phyloP scores from a whole-genome alignment of 805 yeast genomes.

The Kodamaea fukazawae region DNA sequence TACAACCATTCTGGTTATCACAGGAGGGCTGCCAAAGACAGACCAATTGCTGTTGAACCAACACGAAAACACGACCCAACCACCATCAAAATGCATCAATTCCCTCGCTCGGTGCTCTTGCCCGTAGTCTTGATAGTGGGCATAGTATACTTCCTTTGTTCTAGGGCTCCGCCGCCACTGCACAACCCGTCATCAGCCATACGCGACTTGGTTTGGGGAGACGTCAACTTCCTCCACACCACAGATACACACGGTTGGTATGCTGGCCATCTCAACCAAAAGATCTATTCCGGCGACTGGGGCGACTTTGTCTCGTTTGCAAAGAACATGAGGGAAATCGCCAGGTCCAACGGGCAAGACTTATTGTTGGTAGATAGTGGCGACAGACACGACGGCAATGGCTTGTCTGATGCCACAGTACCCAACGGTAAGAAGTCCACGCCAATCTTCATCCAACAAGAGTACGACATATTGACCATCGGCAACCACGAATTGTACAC shows the following conservation, averaged over 20 bases:
- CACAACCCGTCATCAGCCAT: not conserved
- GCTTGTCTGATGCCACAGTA: conserved; percentile 72
- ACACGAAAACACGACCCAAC: too few species aligned
- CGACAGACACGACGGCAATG: conserved; percentile 94
- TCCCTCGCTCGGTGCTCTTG: too few species aligned
- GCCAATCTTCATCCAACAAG: conserved; percentile 57
- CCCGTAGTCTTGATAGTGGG: too few species aligned
- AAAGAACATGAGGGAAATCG: conserved; percentile 44
- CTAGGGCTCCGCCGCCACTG: not conserved
- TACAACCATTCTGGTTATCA: too few species aligned
- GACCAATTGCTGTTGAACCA: too few species aligned
- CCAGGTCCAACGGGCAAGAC: conserved; percentile 53
- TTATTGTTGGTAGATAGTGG: conserved; percentile 81
- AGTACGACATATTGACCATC: conserved; percentile 75
- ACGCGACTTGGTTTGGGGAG: conserved; percentile 63
- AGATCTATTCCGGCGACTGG: conserved; percentile 81
- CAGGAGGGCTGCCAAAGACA: too few species aligned
- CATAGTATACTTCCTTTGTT: not conserved
- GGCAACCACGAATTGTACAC: conserved; percentile 91
- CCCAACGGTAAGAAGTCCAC: conserved; percentile 70
- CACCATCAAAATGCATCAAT: too few species aligned
- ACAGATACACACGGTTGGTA: conserved; percentile 99
- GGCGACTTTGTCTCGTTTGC: conserved; percentile 82
- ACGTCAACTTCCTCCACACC: conserved; percentile 83
- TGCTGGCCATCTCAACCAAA: conserved; percentile 82